Evolutionary conservation across 371 early-diverging fungal species (phyloP), one percentile per base, ranked within the genome.

Genomic region (Nematocida major): DNA sequence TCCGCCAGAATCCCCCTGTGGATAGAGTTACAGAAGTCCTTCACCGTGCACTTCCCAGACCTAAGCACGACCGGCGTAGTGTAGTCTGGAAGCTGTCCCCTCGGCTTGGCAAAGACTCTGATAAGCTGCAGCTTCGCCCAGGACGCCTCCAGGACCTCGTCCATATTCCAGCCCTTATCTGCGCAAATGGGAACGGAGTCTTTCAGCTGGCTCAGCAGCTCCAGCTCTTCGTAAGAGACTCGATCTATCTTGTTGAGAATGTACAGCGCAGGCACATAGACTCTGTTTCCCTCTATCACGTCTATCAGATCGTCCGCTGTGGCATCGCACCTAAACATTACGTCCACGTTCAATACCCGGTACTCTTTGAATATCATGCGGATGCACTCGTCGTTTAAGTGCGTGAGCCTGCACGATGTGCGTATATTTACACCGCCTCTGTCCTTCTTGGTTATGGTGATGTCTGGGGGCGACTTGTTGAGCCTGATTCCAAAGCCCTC

Each of bases 161-260:
- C 99, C 88, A 96, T 95, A 80, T 97, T 98, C 97, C 97, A 97
- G 79, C 90, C 95, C 81, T 94, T 92, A 83, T 96, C 91, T 13
- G 95, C 90, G 73, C 91, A 91, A 78, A 98, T 90, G 51, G 97
- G 96, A 40, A 96, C 91, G 38, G 94, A 91, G 82, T 98, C 93
- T 5, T 96, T 97, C 82, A 96, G 94, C 87, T 91, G 91, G 87
- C 91, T 92, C 51, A 96, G 88, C 49, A 96, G 86, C 81, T 95
- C 92, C 7, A 99, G 88, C 83, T 95, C 95, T 84, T 97, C 96
- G 79, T 96, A 88, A 42, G 92, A 89, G 59, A 99, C 92, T 83
- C 89, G 89, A 84, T 99, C 99, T 63, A 97, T 92, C 88, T 99
- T 99, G 89, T 99, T 99, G 38, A 94, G 86, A 20, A 94, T 92